Base-by-base conservation (phyloP, 2,329 filamentous ascomycete genomes). In the Xylariaceae sp. region DNA sequence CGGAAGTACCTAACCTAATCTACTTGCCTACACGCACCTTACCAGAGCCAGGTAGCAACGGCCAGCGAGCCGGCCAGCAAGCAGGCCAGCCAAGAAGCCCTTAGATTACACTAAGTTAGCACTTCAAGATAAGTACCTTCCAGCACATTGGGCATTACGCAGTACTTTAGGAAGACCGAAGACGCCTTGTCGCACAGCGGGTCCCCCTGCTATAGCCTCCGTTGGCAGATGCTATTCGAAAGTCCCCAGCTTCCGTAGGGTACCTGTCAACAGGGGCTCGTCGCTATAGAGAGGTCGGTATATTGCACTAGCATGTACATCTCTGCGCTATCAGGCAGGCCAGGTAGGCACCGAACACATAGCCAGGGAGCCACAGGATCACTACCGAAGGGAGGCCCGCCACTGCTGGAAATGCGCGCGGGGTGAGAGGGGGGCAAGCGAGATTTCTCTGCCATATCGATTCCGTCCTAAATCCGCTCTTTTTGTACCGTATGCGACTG, bases 51-150 rank as follows among this genome's bases (percentile, higher is more conserved):
- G 35, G 41, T 41, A 56, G 35, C 34, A 51, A 55, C 52, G 47
- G 57, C 57, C 57, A 41, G 47, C 35, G 30, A 18, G 55, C 51
- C 51, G 41, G 48, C 57, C 57, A 41, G 47, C 35, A 41, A 18
- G 55, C 51, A 48, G 41, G 48, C 57, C 55, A 58, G n/a, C 56
- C 51, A 58, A 49, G 37, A 41, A 30, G 53, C 56, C 61, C 37
- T 41, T 17, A 47, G 41, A 59, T 61, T 30, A 30, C 23, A 30
- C 23, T 30, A 30, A 30, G 23, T 30, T 30, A 30, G 23, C 23
- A 30, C 23, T 30, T 4, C 23, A 30, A 30, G 23, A 30, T 61
- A 59, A n/a, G 44, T 47, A 47, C 44, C 44, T 47, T 10, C 37
- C 37, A 30, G 23, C 23, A 30, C 23, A 30, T 30, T 30, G 23